Conservation (phyloP, 2,329 filamentous ascomycete genomes). For the Aspergillus chevalieri region DNA sequence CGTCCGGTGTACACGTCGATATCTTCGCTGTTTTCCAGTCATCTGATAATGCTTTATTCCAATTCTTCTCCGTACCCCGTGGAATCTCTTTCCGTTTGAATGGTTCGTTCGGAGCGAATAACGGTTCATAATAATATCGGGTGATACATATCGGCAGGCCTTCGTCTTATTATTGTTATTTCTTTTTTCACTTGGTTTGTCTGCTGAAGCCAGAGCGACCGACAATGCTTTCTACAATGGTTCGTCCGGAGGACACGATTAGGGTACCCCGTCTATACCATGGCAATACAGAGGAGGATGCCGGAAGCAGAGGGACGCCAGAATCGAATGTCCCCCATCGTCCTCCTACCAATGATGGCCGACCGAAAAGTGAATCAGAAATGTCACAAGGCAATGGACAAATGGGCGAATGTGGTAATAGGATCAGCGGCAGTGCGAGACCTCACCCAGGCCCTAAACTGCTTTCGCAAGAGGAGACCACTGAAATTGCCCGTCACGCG, state of each 20-base stretch:
- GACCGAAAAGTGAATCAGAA: slow-evolving; percentile 25
- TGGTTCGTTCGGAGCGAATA: slow-evolving; percentile 1
- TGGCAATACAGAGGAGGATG: slow-evolving; percentile 29
- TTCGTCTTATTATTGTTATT: neutral
- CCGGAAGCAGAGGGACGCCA: slow-evolving; percentile 17
- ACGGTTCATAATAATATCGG: neutral
- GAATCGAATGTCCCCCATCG: slow-evolving; percentile 22
- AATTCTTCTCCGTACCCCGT: slow-evolving; percentile 7
- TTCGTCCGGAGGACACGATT: slow-evolving; percentile 32
- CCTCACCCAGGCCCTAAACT: slow-evolving; percentile 20
- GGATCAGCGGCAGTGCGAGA: slow-evolving; percentile 10
- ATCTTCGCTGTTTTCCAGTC: slow-evolving; percentile 5
- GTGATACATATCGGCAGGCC: neutral
- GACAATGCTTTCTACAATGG: slow-evolving; percentile 30
- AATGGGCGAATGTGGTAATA: slow-evolving; percentile 15
- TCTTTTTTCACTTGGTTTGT: neutral
- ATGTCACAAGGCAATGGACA: slow-evolving; percentile 19
- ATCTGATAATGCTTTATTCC: slow-evolving; percentile 17
- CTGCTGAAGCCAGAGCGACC: neutral
- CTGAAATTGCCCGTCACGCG: slow-evolving; percentile 39
- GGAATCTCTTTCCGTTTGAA: slow-evolving; percentile 12
- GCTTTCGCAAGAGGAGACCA: slow-evolving; percentile 39
- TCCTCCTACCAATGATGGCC: slow-evolving; percentile 22
- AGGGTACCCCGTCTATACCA: slow-evolving; percentile 27
- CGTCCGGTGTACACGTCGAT: neutral